Conservation (phyloP, 495 filamentous ascomycete species). For the Penicillium odoratum region DNA sequence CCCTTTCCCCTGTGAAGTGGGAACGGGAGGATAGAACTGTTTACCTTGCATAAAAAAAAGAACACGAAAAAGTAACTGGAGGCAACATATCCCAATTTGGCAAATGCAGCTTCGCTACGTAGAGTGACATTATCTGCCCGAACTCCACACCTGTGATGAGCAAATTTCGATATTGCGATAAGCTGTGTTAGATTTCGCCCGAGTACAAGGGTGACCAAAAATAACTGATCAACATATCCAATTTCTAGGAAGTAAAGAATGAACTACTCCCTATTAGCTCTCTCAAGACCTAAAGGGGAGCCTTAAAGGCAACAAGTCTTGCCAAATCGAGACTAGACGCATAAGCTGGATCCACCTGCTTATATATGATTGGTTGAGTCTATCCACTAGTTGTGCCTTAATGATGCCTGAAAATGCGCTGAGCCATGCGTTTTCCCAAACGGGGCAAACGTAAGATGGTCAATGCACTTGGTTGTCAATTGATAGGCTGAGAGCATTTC, state of each 20-base stretch:
- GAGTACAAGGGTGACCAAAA: too few relatives aligned
- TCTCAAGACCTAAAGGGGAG: too few relatives aligned
- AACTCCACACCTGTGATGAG: neutral
- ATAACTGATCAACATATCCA: neutral
- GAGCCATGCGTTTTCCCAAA: conserved; percentile 6
- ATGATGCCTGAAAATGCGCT: neutral
- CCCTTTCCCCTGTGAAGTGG: too few relatives aligned
- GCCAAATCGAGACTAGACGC: too few relatives aligned
- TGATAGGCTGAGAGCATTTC: neutral
- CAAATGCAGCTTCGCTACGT: conserved; percentile 1
- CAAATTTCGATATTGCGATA: too few relatives aligned
- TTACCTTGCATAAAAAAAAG: neutral
- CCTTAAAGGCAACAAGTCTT: too few relatives aligned
- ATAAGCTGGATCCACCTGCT: neutral
- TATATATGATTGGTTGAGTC: neutral
- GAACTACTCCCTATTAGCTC: too few relatives aligned
- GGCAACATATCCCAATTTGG: neutral
- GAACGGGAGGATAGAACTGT: neutral
- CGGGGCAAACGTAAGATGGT: conserved; percentile 3
- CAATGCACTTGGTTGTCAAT: neutral
- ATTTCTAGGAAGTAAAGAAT: too few relatives aligned
- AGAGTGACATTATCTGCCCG: neutral
- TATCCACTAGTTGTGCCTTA: neutral
- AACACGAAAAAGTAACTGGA: neutral
- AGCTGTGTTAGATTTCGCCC: too few relatives aligned